Percentiles rank a stretch among this genome's conserved stretches.
These are phyloP conservation scores for Sistotremastrum suecicum DNA, from an alignment of 768 basidiomycete genomes.

Conservation along the genomic window DNA sequence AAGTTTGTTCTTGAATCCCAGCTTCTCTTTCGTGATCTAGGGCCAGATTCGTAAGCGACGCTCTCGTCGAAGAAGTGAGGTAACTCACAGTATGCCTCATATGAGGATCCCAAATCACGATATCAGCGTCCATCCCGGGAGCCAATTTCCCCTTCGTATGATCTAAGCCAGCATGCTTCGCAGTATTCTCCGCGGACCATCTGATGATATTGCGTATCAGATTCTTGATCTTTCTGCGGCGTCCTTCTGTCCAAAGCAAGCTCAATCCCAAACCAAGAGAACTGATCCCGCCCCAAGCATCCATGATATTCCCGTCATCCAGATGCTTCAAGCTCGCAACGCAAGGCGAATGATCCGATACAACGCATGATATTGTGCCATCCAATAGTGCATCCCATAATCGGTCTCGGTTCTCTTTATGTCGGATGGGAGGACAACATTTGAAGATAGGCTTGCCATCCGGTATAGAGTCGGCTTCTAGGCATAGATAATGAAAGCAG, in stretches of 20 bases:
- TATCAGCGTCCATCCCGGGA: slow-evolving; percentile 73
- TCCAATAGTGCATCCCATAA: slow-evolving; percentile 75
- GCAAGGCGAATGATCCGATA: slow-evolving; percentile 95
- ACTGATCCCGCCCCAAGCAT: slow-evolving; percentile 91
- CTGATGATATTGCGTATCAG: slow-evolving; percentile 43
- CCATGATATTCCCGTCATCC: slow-evolving; percentile 70
- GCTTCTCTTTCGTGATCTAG: slow-evolving; percentile 56
- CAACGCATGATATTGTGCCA: slow-evolving; percentile 81
- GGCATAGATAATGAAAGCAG: slow-evolving; percentile 91
- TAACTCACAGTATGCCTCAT: slow-evolving; percentile 13
- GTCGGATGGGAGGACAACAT: slow-evolving; percentile 90
- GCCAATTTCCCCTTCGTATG: slow-evolving; percentile 56
- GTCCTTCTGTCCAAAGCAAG: slow-evolving; percentile 77
- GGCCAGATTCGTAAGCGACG: neutral
- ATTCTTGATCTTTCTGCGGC: slow-evolving; percentile 33
- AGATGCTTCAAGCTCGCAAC: slow-evolving; percentile 63
- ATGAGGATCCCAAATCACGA: slow-evolving; percentile 70
- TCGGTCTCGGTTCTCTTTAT: slow-evolving; percentile 49
- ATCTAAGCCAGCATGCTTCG: slow-evolving; percentile 64
- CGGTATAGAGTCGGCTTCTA: slow-evolving; percentile 61
- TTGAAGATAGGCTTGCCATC: slow-evolving; percentile 76
- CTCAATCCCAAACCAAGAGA: slow-evolving; percentile 83
- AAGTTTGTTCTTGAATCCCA: slow-evolving; percentile 90
- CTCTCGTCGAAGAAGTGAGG: neutral
- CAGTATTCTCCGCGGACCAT: slow-evolving; percentile 68